A percentile compares a stretch with the other conserved stretches of the same genome.
Conservation (phyloP, 495 filamentous ascomycete genomes). For the Penicillium dipodomyicola region DNA sequence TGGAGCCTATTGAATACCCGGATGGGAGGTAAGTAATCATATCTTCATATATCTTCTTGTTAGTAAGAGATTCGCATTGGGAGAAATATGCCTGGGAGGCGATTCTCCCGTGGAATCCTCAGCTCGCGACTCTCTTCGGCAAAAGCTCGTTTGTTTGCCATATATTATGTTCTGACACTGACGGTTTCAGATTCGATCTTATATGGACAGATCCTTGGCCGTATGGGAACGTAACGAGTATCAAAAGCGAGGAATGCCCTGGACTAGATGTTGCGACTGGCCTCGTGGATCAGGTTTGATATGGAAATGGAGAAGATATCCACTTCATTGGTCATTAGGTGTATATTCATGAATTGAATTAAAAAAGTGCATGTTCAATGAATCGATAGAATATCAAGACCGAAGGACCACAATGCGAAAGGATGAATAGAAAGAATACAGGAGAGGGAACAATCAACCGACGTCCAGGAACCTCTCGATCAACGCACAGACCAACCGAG, state of each 20-base stretch:
- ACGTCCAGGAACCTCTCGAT: neutral
- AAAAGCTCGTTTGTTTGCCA: too few species aligned
- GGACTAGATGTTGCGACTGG: slow-evolving; percentile 33
- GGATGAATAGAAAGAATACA: neutral
- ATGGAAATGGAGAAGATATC: neutral
- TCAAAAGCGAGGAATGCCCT: slow-evolving; percentile 42
- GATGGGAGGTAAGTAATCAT: slow-evolving; percentile 27
- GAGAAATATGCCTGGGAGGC: neutral
- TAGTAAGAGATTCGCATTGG: neutral
- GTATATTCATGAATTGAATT: neutral
- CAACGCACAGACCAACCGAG: slow-evolving; percentile 18
- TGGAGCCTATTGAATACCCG: slow-evolving; percentile 25
- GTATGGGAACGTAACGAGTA: slow-evolving; percentile 37
- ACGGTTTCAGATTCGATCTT: slow-evolving; percentile 38
- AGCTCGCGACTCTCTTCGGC: neutral
- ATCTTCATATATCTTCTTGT: neutral
- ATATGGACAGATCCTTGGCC: slow-evolving; percentile 49
- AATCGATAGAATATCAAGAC: neutral
- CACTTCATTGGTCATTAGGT: neutral
- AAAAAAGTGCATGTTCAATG: neutral
- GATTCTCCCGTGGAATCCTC: neutral
- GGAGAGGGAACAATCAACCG: neutral
- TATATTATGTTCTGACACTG: neutral
- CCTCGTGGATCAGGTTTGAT: slow-evolving; percentile 23
- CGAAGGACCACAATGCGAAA: neutral